These are phyloP conservation scores for Cryptosporidium andersoni DNA, from an alignment of 169 alveolate species.

Conservation along the genomic window DNA sequence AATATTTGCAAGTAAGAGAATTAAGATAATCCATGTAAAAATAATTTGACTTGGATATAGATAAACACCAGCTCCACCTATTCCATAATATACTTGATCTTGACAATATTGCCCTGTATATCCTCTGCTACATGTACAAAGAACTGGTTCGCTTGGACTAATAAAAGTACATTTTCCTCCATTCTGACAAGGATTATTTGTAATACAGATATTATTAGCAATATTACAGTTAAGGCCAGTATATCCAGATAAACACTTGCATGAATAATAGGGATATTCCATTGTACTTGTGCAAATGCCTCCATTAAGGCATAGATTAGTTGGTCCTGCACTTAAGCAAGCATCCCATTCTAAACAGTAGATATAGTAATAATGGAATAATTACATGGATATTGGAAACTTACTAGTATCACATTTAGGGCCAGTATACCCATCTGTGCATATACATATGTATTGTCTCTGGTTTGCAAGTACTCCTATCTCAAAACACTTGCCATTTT, in stretches of 20 bases:
- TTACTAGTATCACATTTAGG: slow-evolving; percentile 31
- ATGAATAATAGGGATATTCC: slow-evolving; percentile 8
- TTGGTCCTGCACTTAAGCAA: slow-evolving; percentile 35
- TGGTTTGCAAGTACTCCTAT: background rate
- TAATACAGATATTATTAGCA: slow-evolving; percentile 44
- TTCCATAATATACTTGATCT: slow-evolving; percentile 22
- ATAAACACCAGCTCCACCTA: slow-evolving; percentile 64
- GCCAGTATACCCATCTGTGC: slow-evolving; percentile 49
- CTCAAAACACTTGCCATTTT: slow-evolving; percentile 46
- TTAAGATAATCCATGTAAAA: slow-evolving; percentile 37
- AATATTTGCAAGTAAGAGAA: slow-evolving; percentile 32
- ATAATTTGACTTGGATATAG: slow-evolving; percentile 46
- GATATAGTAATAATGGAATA: background rate
- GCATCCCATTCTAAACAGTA: slow-evolving; percentile 58
- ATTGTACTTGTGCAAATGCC: slow-evolving; percentile 42
- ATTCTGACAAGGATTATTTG: slow-evolving; percentile 67
- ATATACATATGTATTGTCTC: slow-evolving; percentile 43
- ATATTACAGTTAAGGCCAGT: slow-evolving; percentile 54
- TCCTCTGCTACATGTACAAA: slow-evolving; percentile 52
- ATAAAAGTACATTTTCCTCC: slow-evolving; percentile 65
- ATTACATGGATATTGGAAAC: background rate
- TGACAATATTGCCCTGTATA: slow-evolving; percentile 60
- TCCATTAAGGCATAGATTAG: slow-evolving; percentile 58
- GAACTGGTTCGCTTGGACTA: slow-evolving; percentile 31
- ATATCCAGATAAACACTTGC: slow-evolving; percentile 49